Evolutionary conservation across 2,329 filamentous ascomycete species (phyloP), one percentile per base, ranked within the genome.

Genomic region (Aspergillus latus): DNA sequence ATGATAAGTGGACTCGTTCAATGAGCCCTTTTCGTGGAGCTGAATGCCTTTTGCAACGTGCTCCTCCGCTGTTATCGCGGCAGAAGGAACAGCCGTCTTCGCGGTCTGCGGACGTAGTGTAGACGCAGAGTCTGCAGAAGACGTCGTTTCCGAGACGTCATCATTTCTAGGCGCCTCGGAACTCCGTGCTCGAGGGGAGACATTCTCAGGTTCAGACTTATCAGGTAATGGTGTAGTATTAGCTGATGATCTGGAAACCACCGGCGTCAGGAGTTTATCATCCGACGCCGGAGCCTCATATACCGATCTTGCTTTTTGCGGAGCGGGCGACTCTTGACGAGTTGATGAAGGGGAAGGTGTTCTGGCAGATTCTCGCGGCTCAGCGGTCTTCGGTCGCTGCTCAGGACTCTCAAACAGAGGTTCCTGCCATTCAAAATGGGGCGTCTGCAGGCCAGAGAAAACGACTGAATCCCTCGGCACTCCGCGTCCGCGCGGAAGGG

Each of bases 1-100:
- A 70, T 99, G 94, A 69, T 97, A 99, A 0, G 94, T 97, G 0
- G 93, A 97, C 73, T 97, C 92, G 61, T 92, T 92, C 30, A 96
- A 78, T 9, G 89, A 88, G 15, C 93, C 93, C 46, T 87, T 86
- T 70, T 96, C 90, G 68, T 99, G 94, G 58, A 91, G 88, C 59
- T 90, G 87, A 56, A 99, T 94, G 7, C 91, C 94, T 75, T 93
- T 94, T 29, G 88, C 83, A 45, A 97, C 84, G 70, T 99, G 93
- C 58, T 97, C 89, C 63, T 97, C 92, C 0, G 90, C 72, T 1
- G 74, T 72, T 15, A 77, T 60, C 2, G 63, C 61, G 1, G 63
- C 57, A 7, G 68, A 66, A 5, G 68, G 56, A 8, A 63, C 61
- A 34, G 68, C 68, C 1, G 71, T 65, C 15, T 54, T 62, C 26